Evolutionary conservation across 192 early-diverging fungal species (phyloP), one percentile per base, ranked within the genome.

Genomic region (Chytriomyces sp.): DNA sequence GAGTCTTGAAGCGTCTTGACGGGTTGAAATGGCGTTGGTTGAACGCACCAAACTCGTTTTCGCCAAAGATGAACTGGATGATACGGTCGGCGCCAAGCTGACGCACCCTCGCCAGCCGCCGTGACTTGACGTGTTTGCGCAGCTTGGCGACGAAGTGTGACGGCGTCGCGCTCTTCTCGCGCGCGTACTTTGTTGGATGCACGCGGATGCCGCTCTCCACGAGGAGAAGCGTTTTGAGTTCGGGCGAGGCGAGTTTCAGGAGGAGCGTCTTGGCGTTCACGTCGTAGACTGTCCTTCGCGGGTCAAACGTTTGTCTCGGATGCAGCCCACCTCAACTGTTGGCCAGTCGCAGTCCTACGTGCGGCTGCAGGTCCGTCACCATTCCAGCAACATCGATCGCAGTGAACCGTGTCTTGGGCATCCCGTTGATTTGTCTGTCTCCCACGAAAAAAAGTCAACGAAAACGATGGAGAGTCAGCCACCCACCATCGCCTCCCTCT

Each of bases 151-250:
- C 90, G 75, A 99, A 99, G 38, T 75, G 69, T 0, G 93, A 93
- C 7, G 96, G 97, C 19, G 87, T 91, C 26, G 83, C 82, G 2
- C 89, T 88, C 79, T 96, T 98, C 71, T 96, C 94, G 19, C 96
- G 86, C 6, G 90, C 80, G 68, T 89, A 99, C 30, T 91, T 86
- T 19, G 96, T 99, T 1, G 93, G 89, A 80, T 99, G 96, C 49
- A 98, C 81, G 40, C 97, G 90, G 52, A 93, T 93, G 28, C 97
- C 97, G 0, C 93, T 93, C 77, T 99, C 96, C 39, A 99, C 81
- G 37, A 99, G 77, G 2, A 99, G 84, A 31, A 95, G 80, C 66
- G 94, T 91, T 66, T 98, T 97, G 67, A 76, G 59, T 62, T 96
- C 94, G n/a, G 92, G 91, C 80, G 90, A 88, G 67, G 93, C 89